Percentiles rank a stretch among this genome's conserved stretches.
Conservation (phyloP, 169 alveolate genomes). For the Eimeria sp. region DNA sequence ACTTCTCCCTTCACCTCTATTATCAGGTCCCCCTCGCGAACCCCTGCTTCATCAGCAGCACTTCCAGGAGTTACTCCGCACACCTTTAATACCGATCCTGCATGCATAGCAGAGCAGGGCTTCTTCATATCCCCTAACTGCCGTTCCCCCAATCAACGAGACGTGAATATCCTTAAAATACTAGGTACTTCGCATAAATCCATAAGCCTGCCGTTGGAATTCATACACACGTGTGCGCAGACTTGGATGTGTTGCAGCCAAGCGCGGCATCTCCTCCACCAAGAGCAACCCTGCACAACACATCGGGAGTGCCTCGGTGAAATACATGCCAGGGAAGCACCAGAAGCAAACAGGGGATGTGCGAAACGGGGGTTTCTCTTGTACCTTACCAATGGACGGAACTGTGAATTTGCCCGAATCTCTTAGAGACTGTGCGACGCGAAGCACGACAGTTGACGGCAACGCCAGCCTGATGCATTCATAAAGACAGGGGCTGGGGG, state of each 20-base stretch:
- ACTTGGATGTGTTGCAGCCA: not conserved
- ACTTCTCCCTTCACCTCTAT: conserved; percentile 34
- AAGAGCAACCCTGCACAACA: conserved; percentile 29
- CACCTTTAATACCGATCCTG: conserved; percentile 8
- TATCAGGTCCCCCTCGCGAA: conserved; percentile 30
- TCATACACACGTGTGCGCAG: not conserved
- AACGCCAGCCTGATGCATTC: conserved; percentile 35
- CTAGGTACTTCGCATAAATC: not conserved
- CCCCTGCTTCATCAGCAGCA: conserved; percentile 38
- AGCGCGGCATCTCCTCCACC: conserved; percentile 3
- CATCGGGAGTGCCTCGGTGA: not conserved
- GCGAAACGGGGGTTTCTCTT: not conserved
- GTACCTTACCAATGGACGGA: conserved; percentile 14
- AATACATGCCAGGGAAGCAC: not conserved
- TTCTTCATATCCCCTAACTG: not conserved
- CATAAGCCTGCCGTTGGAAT: not conserved
- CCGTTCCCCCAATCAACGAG: not conserved
- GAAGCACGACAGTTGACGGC: conserved; percentile 19
- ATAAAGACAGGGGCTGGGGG: not conserved
- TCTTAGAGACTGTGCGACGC: conserved; percentile 41
- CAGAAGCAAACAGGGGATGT: not conserved
- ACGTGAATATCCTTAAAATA: not conserved
- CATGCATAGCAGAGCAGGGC: not conserved
- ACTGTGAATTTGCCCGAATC: conserved; percentile 30
- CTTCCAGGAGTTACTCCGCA: conserved; percentile 37